These are phyloP conservation scores for Calonectria henricotiae DNA, from an alignment of 2,329 filamentous ascomycete species.

Conservation along the genomic window DNA sequence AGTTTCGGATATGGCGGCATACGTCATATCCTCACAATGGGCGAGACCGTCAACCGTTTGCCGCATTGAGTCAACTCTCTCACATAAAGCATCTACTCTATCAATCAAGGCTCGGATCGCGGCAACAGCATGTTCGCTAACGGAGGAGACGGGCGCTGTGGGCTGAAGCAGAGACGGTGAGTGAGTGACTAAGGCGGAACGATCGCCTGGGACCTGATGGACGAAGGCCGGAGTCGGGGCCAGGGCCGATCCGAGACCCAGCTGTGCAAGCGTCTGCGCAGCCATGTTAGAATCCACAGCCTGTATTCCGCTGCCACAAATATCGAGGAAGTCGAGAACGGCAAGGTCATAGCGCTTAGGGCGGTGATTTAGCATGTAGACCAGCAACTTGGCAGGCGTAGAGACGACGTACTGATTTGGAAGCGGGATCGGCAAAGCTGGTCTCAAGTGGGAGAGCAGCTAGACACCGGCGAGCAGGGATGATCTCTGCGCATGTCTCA, in stretches of 20 bases:
- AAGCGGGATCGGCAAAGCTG: background rate
- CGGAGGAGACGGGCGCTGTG: background rate
- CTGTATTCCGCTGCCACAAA: background rate
- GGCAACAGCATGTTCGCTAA: background rate
- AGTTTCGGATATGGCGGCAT: background rate
- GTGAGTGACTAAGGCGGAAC: background rate
- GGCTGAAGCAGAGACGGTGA: background rate
- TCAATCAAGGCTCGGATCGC: background rate
- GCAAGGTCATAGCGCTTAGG: background rate
- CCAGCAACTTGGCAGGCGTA: background rate
- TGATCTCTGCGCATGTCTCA: background rate
- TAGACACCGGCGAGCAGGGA: background rate
- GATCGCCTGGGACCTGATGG: background rate
- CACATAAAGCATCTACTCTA: background rate
- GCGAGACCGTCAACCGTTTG: background rate
- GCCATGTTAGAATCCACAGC: background rate
- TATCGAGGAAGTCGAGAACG: background rate
- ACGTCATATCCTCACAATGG: background rate
- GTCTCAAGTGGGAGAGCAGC: background rate
- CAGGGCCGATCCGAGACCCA: background rate
- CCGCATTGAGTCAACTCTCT: background rate
- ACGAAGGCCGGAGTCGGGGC: too few relatives aligned
- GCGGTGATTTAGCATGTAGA: background rate
- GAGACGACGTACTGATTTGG: slow-evolving; percentile 1
- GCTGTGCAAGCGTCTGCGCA: background rate